Conservation (phyloP, 2,329 filamentous ascomycete species). For the Claviceps sp. region DNA sequence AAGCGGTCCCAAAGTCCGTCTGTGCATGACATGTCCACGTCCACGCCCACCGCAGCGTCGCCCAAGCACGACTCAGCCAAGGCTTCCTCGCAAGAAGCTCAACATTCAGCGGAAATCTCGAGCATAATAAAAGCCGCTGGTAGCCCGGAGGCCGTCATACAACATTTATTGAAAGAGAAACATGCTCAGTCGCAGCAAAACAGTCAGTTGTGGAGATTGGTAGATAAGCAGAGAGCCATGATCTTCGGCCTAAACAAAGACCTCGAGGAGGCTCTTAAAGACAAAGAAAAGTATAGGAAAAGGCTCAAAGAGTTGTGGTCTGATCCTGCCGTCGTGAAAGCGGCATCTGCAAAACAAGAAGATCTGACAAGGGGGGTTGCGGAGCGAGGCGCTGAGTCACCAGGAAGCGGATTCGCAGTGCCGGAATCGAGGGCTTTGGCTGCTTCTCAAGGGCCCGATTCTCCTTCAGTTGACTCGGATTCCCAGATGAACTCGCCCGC, state of each 20-base stretch:
- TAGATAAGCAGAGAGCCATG: constrained; percentile 93
- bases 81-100: constrained; percentile 41
- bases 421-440: constrained; percentile 6
- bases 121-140: constrained; percentile 72
- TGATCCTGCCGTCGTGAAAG: constrained; percentile 19
- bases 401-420: constrained; percentile 12
- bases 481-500: constrained; percentile 44
- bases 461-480: constrained; percentile 26
- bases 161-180: constrained; percentile 83
- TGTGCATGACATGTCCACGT: constrained; percentile 78
- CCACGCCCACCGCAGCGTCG: constrained; percentile 67
- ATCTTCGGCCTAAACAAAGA: constrained; percentile 91
- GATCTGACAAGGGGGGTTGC: constrained; percentile 4
- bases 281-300: constrained; percentile 86
- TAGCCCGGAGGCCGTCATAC: constrained; percentile 77
- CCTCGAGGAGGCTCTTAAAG: constrained; percentile 76
- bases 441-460: constrained; percentile 1
- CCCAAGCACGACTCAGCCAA: constrained; percentile 37
- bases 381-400: constrained; percentile 7
- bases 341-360: constrained; percentile 12
- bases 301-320: constrained; percentile 67
- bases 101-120: constrained; percentile 61
- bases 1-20: constrained; percentile 61
- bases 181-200: constrained; percentile 81
- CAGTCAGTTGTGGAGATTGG: constrained; percentile 81